phyloP scores from a whole-genome alignment of 2,329 filamentous ascomycete species.

The Aschersonia sp. region DNA sequence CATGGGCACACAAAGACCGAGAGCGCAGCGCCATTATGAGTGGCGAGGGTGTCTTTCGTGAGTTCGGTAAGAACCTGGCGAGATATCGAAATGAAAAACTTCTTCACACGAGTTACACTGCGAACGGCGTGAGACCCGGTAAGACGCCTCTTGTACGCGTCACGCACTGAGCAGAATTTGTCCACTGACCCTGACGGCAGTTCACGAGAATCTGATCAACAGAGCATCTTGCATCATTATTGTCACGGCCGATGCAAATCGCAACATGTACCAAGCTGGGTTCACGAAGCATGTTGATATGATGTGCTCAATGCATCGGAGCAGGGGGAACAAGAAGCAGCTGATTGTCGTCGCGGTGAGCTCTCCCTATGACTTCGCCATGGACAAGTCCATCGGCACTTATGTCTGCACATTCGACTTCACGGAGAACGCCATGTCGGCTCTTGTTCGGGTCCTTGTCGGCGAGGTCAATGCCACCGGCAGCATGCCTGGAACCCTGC shows the following conservation, averaged over 20 bases:
- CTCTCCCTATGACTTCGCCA: constrained; percentile 92
- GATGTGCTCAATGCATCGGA: constrained; percentile 77
- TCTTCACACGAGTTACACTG: constrained; percentile 87
- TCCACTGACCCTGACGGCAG: constrained; percentile 16
- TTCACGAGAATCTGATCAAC: constrained; percentile 87
- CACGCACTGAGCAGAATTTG: neutral
- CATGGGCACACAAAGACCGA: constrained; percentile 39
- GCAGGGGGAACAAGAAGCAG: constrained; percentile 71
- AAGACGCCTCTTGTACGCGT: constrained; percentile 5
- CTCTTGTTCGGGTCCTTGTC: constrained; percentile 70
- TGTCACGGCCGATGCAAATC: constrained; percentile 83
- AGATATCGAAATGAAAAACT: constrained; percentile 75
- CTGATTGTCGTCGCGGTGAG: constrained; percentile 85
- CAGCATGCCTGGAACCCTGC: constrained; percentile 57
- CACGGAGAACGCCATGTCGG: constrained; percentile 79
- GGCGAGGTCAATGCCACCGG: constrained; percentile 53
- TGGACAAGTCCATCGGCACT: constrained; percentile 79
- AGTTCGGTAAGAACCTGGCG: constrained; percentile 77
- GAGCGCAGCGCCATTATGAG: constrained; percentile 61
- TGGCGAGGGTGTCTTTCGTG: constrained; percentile 83
- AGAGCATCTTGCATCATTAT: constrained; percentile 79
- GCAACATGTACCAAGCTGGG: constrained; percentile 84
- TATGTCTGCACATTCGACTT: constrained; percentile 96
- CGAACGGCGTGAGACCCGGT: constrained; percentile 75
- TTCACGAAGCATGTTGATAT: constrained; percentile 95